Evolutionary conservation across 306 rosid species (phyloP).

Genomic region (Vachellia pachyceras): DNA sequence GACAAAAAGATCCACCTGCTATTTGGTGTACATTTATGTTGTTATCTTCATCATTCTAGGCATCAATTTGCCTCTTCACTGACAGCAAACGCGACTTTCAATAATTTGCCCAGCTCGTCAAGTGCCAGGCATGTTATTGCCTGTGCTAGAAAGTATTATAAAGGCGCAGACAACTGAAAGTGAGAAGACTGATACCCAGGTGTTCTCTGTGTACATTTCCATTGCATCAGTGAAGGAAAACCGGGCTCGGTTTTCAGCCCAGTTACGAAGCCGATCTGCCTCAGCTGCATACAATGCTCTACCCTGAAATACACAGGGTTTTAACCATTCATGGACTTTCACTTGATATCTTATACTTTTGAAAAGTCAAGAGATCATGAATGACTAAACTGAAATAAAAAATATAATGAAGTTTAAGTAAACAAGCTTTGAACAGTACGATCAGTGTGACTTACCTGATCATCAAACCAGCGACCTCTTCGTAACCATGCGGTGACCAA

Average conservation of each 20-base stretch:
- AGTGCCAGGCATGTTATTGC: conserved; percentile 72
- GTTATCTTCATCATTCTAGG: conserved; percentile 39
- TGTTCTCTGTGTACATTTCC: conserved; percentile 95
- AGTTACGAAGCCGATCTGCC: conserved; percentile 90
- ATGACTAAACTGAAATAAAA: not conserved
- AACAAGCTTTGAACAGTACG: not conserved
- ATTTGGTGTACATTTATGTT: conserved; percentile 27
- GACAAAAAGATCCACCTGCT: conserved; percentile 46
- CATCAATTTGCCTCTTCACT: conserved; percentile 33
- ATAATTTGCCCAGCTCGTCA: conserved; percentile 28
- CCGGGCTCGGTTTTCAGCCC: conserved; percentile 94
- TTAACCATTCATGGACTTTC: not conserved
- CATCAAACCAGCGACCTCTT: conserved; percentile 96
- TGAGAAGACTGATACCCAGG: conserved; percentile 96
- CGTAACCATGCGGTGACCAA: conserved; percentile 93
- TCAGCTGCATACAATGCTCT: conserved; percentile 91
- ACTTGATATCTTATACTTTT: not conserved
- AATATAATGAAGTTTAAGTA: not conserved
- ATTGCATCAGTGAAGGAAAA: conserved; percentile 91
- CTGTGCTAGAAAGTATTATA: conserved; percentile 90
- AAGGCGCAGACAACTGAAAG: conserved; percentile 94
- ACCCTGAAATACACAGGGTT: conserved; percentile 58
- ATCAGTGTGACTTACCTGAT: conserved; percentile 53
- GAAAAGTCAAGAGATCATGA: not conserved
- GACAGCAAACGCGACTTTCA: conserved; percentile 13